Evolutionary conservation across 345 rosid species (phyloP).

Genomic region (Citrus reticulata): DNA sequence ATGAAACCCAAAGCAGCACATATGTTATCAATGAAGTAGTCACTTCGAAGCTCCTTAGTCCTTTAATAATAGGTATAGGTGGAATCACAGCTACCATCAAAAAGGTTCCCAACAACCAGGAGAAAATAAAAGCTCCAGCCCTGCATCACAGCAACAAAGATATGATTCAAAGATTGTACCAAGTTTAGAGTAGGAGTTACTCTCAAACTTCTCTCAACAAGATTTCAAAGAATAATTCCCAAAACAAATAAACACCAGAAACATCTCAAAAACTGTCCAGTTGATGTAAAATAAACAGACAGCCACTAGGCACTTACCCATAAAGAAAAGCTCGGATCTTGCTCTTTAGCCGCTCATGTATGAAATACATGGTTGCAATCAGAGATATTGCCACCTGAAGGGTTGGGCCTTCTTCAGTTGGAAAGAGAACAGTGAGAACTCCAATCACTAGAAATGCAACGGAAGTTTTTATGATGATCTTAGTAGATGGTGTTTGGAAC

Average conservation of each 20-base stretch:
- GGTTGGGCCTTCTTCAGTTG: conserved; percentile 98
- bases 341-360: conserved; percentile 68
- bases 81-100: conserved; percentile 92
- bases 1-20: conserved; percentile 75
- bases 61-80: conserved; percentile 79
- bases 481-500: conserved; percentile 68
- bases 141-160: conserved; percentile 42
- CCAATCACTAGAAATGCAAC: conserved; percentile 68
- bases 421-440: conserved; percentile 72
- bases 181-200: neutral
- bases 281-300: neutral
- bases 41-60: conserved; percentile 78
- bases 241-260: neutral
- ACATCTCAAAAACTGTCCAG: neutral
- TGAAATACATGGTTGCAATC: conserved; percentile 71
- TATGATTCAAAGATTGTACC: neutral
- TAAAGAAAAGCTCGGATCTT: conserved; percentile 72
- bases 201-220: neutral
- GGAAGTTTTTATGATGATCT: conserved; percentile 57
- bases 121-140: conserved; percentile 68
- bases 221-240: neutral
- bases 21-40: conserved; percentile 77
- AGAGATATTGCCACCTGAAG: conserved; percentile 80
- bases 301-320: conserved; percentile 45
- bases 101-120: conserved; percentile 94